Evolutionary conservation across 495 filamentous ascomycete genomes (phyloP), one percentile per base, ranked within the genome.

Genomic region (Lophiotrema nucula): DNA sequence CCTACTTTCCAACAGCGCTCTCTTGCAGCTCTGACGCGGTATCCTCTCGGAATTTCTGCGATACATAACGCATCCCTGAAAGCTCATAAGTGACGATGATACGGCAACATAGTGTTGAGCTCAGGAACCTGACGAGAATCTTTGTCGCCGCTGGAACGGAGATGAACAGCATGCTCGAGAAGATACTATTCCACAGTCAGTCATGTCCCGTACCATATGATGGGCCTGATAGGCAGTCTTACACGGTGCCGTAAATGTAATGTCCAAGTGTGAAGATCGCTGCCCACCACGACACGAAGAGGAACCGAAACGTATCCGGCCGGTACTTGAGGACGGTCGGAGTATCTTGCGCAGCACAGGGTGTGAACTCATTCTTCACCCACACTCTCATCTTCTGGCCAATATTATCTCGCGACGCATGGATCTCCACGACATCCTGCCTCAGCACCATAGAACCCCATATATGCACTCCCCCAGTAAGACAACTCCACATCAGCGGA

Each of bases 171-270:
- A 24, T 10, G 23, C 19, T 27, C 10, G 44, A 22, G 18, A 47
- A 47, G 10, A 24, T 22, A 5, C 44, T 47, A 23, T 24, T 23
- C 44, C 31, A 8, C 6, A 11, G 13, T 23, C 18, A 47, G 44
- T 27, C 23, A 23, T 10, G 18, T 10, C 11, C 6, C 19, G 6
- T 43, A 24, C 5, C 23, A 4, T 10, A 24, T 23, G 4, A 27
- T 23, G 16, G 11, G 44, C 18, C 18, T 11, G 11, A n/a, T n/a
- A n/a, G n/a, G n/a, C 19, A 24, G 4, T 23, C 44, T 13, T 26
- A 47, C 44, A 10, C 16, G 10, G 44, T 47, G 23, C 44, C 44
- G 23, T 47, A 47, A 26, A 47, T 47, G 18, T 24, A 47, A 18
- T 47, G 44, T 4, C 4, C 16, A 6, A 47, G 44, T 10, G 23